Evolutionary conservation across 108 stramenopile genomes (phyloP).

Genomic region (Discostella pseudostelligera): DNA sequence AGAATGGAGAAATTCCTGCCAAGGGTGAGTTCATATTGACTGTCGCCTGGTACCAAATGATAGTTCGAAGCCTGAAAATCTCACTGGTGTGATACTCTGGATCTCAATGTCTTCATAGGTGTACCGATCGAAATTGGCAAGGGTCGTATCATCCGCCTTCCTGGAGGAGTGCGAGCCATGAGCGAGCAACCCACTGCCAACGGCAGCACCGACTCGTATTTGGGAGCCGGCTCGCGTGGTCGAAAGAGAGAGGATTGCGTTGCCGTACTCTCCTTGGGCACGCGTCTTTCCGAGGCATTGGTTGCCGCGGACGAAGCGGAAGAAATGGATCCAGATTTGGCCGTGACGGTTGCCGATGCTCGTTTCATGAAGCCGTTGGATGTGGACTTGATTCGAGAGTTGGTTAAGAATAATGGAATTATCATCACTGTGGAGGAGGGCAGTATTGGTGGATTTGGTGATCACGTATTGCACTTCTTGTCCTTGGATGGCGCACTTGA

Average conservation of each 20-base stretch:
- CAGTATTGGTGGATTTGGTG: slow-evolving; percentile 94
- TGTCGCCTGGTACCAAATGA: not conserved
- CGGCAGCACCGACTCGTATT: slow-evolving; percentile 39
- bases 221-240: slow-evolving; percentile 57
- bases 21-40: slow-evolving; percentile 56
- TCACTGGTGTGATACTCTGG: slow-evolving; percentile 7
- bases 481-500: slow-evolving; percentile 90
- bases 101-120: slow-evolving; percentile 37
- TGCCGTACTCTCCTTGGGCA: slow-evolving; percentile 90
- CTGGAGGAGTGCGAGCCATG: slow-evolving; percentile 70
- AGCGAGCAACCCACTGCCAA: slow-evolving; percentile 44
- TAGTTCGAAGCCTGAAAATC: not conserved
- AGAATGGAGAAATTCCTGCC: slow-evolving; percentile 75
- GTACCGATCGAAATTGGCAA: slow-evolving; percentile 88
- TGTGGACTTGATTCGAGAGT: slow-evolving; percentile 84
- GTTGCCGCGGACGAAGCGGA: slow-evolving; percentile 91
- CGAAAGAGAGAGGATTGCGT: slow-evolving; percentile 80
- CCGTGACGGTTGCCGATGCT: slow-evolving; percentile 94
- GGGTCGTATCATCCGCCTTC: slow-evolving; percentile 87
- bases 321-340: slow-evolving; percentile 73
- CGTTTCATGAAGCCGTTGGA: slow-evolving; percentile 97
- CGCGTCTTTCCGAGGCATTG: slow-evolving; percentile 86
- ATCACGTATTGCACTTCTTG: slow-evolving; percentile 94
- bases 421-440: slow-evolving; percentile 95
- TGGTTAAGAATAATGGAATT: slow-evolving; percentile 87